phyloP scores from a whole-genome alignment of 345 rosid species.

The Angophora floribunda region DNA sequence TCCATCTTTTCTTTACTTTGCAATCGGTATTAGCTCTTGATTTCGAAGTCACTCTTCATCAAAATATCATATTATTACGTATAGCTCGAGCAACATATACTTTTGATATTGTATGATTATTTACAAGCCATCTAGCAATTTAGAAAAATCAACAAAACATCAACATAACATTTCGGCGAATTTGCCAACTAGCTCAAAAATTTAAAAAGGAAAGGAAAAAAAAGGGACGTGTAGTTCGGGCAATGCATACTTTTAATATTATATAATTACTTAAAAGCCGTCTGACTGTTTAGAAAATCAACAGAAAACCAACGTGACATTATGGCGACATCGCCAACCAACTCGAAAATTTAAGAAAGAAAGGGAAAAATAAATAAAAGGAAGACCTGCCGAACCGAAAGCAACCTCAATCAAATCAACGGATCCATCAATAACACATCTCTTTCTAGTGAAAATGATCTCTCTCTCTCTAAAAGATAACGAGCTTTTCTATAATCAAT shows the following conservation, averaged over 20 bases:
- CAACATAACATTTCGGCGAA: neutral
- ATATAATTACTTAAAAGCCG: neutral
- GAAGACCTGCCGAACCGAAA: neutral
- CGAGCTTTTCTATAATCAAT: neutral
- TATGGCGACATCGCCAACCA: neutral
- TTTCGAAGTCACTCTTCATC: neutral
- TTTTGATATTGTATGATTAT: neutral
- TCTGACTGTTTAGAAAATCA: neutral
- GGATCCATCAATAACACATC: neutral
- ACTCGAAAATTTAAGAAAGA: neutral
- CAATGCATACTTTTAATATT: neutral
- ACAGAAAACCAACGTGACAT: neutral
- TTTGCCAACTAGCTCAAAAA: neutral
- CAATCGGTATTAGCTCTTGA: neutral
- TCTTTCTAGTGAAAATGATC: neutral
- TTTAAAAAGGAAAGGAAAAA: neutral
- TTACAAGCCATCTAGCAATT: neutral
- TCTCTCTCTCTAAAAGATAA: neutral
- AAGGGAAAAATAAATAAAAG: neutral
- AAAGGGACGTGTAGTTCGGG: neutral
- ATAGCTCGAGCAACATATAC: neutral
- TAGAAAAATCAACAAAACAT: neutral
- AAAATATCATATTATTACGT: neutral
- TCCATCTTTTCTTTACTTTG: neutral
- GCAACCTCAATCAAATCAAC: neutral